Base-by-base conservation (phyloP, 75 land plant species). In the Ceratopteris richardii region DNA sequence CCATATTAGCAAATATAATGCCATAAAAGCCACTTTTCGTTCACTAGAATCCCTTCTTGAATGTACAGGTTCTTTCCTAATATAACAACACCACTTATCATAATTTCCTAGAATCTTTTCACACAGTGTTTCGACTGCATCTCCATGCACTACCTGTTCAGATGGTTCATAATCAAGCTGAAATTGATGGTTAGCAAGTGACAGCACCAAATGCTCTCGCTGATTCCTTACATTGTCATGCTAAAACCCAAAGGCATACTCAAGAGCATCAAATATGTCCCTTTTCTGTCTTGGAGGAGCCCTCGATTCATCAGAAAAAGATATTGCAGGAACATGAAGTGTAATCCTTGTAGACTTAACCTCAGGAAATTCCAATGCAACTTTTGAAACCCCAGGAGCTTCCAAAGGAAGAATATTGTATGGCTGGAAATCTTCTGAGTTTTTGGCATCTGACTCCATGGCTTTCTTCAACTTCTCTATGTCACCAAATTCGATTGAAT, bases 371-470 rank as follows among this genome's bases (percentile, higher is more conserved):
- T 56, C n/a, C 33, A 83, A 75, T 60, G 85, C 77, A 28, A 76
- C 82, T 77, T 83, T 82, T 3, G 87, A 72, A 17, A 83, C 43
- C 37, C 91, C 75, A 62, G 82, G 90, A 21, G 83, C 80, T 67
- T 93, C 98, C 44, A 93, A 56, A 5, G 98, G 96, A n/a, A 93
- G 76, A 71, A 94, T 90, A 65, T 94, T 94, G 73, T 86, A 94
- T 0, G 88, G 78, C 24, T 57, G 70, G 26, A 80, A 70, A 40
- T 80, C 98, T 50, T 69, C 81, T 19, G 77, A 47, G 37, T 82
- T 68, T 57, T 79, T 70, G 44, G 82, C 84, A 72, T 88, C 97
- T 17, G 84, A 77, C 61, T 68, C 77, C 82, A 79, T 86, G 10
- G 78, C 70, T 50, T 65, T 77, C 62, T 66, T 74, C 43, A 85